Percentiles rank a stretch among this genome's conserved stretches.
Conservation (phyloP, 2,329 filamentous ascomycete species). For the Cercospora beticola region DNA sequence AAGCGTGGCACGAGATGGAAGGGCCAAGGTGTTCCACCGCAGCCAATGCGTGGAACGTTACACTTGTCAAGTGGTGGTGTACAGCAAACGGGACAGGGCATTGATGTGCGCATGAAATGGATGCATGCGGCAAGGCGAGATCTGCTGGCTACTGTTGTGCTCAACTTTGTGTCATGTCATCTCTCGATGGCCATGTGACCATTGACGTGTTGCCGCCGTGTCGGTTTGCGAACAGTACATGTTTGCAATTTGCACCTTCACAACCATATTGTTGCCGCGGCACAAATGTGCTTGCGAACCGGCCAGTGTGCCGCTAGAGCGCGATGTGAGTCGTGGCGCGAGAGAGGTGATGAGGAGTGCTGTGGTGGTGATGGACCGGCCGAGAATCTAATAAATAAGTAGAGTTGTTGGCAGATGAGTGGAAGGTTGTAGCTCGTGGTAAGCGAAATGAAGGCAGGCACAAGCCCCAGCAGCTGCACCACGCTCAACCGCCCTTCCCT, state of each 20-base stretch:
- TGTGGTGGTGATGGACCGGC: neutral
- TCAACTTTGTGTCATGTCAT: neutral
- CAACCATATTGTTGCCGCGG: neutral
- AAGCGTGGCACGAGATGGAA: neutral
- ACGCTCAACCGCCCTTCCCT: neutral
- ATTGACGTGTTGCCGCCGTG: neutral
- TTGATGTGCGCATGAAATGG: neutral
- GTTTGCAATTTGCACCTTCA: neutral
- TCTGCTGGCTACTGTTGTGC: neutral
- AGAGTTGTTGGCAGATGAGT: constrained; percentile 4
- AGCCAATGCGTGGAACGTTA: neutral
- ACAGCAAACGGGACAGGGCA: neutral
- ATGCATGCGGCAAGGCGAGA: neutral
- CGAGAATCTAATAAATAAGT: constrained; percentile 2
- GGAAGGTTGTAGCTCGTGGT: constrained; percentile 1
- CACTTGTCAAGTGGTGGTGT: neutral
- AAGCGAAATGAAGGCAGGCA: constrained; percentile 11
- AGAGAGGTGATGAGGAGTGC: neutral
- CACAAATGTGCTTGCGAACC: neutral
- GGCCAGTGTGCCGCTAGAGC: neutral
- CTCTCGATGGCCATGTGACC: neutral
- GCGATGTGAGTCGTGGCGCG: neutral
- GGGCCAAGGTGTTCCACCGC: neutral
- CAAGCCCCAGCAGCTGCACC: neutral
- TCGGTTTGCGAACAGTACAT: neutral